Percentiles rank a stretch among this genome's conserved stretches.
These are phyloP conservation scores for Sarocladiaceae sp. DNA, from an alignment of 2,329 filamentous ascomycete genomes.

Conservation along the genomic window DNA sequence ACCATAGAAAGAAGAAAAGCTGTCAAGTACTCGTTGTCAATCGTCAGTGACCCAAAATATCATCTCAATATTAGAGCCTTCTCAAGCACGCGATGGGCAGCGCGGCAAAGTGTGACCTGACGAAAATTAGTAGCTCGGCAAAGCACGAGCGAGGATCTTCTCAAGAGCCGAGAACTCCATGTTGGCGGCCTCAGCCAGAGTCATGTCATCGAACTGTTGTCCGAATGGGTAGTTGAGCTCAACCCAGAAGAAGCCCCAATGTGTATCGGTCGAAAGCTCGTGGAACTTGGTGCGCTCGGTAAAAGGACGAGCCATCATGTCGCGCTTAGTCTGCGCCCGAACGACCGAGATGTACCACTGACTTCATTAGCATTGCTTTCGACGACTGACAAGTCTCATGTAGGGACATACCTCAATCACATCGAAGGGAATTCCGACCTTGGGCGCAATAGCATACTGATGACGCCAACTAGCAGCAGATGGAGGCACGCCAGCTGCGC, in stretches of 20 bases:
- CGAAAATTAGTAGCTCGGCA: slow-evolving; percentile 17
- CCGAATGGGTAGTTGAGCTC: slow-evolving; percentile 40
- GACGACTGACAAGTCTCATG: not conserved
- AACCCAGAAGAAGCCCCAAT: slow-evolving; percentile 51
- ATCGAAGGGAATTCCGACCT: slow-evolving; percentile 44
- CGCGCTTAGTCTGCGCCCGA: slow-evolving; percentile 45
- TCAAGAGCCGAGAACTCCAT: slow-evolving; percentile 48
- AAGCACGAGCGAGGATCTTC: slow-evolving; percentile 39
- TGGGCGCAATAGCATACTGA: slow-evolving; percentile 47
- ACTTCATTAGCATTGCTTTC: not conserved
- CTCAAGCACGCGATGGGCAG: no score
- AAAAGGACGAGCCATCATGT: slow-evolving; percentile 34
- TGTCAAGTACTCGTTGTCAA: no score
- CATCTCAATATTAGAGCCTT: no score
- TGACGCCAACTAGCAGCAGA: slow-evolving; percentile 46
- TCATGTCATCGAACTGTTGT: slow-evolving; percentile 40
- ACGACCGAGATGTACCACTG: slow-evolving; percentile 56
- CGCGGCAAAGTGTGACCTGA: no score
- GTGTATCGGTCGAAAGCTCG: slow-evolving; percentile 31
- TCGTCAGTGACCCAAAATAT: no score
- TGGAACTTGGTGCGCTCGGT: slow-evolving; percentile 36
- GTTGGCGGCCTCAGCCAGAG: slow-evolving; percentile 39
- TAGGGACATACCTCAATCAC: slow-evolving; percentile 46
- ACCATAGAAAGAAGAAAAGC: not conserved
- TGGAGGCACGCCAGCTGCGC: slow-evolving; percentile 42